phyloP scores from a whole-genome alignment of 768 basidiomycete species.

The Collybia sp. region DNA sequence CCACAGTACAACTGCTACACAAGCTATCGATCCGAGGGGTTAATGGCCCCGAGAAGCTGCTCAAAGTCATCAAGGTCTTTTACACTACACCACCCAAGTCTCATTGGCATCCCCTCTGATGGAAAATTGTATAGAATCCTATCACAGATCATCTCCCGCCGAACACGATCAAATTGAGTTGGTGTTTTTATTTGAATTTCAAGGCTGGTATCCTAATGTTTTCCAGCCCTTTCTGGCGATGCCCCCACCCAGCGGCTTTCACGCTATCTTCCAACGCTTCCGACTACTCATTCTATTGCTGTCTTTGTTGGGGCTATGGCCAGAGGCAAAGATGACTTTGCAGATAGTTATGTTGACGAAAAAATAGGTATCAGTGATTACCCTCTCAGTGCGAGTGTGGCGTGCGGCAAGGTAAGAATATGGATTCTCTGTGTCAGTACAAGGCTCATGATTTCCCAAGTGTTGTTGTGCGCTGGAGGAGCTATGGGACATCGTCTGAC shows the following conservation, averaged over 20 bases:
- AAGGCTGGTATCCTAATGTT: conserved; percentile 1
- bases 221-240: conserved; percentile 84
- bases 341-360: conserved; percentile 90
- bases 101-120: conserved; percentile 2
- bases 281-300: conserved; percentile 83
- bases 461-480: conserved; percentile 93
- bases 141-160: conserved; percentile 90
- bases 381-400: conserved; percentile 87
- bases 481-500: conserved; percentile 85
- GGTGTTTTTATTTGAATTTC: conserved; percentile 22
- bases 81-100: neutral
- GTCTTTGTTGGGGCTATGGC: conserved; percentile 99
- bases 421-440: neutral
- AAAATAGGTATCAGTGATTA: conserved; percentile 97
- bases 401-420: conserved; percentile 83
- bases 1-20: conserved; percentile 90
- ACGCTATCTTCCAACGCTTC: conserved; percentile 78
- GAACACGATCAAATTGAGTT: conserved; percentile 94
- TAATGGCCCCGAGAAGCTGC: conserved; percentile 93
- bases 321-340: conserved; percentile 93
- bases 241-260: conserved; percentile 79
- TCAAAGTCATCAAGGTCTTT: conserved; percentile 95
- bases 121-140: conserved; percentile 62
- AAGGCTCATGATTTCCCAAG: conserved; percentile 29
- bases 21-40: conserved; percentile 94